Evolutionary conservation across 192 early-diverging fungal genomes (phyloP).

Genomic region (Backusella sp.): DNA sequence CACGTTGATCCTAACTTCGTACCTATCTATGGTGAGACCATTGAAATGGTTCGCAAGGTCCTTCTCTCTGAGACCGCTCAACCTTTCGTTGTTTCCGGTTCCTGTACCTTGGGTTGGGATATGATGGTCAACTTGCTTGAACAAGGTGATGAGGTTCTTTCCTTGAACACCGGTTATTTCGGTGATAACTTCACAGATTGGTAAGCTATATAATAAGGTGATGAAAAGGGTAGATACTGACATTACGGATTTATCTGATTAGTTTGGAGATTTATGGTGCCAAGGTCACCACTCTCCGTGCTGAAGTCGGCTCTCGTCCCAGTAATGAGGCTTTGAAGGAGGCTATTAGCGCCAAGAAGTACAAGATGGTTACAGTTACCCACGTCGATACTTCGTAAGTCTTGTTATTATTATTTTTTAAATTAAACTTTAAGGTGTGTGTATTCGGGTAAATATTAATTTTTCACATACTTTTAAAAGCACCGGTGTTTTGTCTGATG

Average conservation of each 20-base stretch:
- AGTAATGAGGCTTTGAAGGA: slow-evolving; percentile 62
- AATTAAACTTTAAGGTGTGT: background rate
- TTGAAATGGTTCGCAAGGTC: slow-evolving; percentile 82
- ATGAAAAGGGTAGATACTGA: background rate
- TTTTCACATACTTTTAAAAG: slow-evolving; percentile 8
- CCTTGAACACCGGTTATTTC: slow-evolving; percentile 93
- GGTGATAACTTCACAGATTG: slow-evolving; percentile 94
- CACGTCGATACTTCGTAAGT: slow-evolving; percentile 91
- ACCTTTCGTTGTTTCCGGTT: slow-evolving; percentile 93
- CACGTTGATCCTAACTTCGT: slow-evolving; percentile 92
- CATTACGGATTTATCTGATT: background rate
- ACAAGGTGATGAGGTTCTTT: slow-evolving; percentile 83
- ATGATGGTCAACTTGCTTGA: slow-evolving; percentile 93
- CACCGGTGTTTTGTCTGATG: slow-evolving; percentile 86
- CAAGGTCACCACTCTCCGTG: slow-evolving; percentile 72
- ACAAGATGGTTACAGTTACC: slow-evolving; percentile 89
- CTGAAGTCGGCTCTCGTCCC: slow-evolving; percentile 70
- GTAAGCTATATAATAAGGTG: slow-evolving; percentile 36
- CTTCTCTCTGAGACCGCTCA: slow-evolving; percentile 79
- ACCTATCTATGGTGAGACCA: slow-evolving; percentile 77
- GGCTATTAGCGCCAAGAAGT: slow-evolving; percentile 62
- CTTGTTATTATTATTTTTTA: too few species aligned
- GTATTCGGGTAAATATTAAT: background rate
- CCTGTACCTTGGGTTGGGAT: slow-evolving; percentile 97
- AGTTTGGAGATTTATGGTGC: slow-evolving; percentile 88